Conservation (phyloP, 164 flowering plant genomes). For the Aristolochia contorta region DNA sequence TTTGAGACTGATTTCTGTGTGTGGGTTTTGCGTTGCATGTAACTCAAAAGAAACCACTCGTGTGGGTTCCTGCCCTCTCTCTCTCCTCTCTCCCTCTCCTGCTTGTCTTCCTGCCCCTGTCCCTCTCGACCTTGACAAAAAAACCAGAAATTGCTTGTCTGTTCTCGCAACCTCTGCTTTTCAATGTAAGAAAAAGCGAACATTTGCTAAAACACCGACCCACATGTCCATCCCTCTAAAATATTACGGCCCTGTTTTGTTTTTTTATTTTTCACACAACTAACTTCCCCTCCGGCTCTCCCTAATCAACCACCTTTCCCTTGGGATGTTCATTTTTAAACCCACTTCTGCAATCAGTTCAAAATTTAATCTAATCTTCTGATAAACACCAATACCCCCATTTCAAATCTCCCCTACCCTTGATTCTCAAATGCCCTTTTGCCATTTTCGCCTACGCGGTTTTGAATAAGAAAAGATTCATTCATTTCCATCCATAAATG, state of each 20-base stretch:
- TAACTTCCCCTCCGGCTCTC: no score
- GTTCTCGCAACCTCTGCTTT: constrained; percentile 15
- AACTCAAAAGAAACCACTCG: constrained; percentile 56
- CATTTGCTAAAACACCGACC: background rate
- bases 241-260: background rate
- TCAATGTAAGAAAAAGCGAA: background rate
- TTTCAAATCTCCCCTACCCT: no score
- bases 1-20: constrained; percentile 14
- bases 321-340: no score
- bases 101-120: constrained; percentile 15
- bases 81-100: background rate
- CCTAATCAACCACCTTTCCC: no score
- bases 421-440: no score
- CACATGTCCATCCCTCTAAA: background rate
- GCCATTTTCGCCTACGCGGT: no score
- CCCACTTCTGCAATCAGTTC: no score
- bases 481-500: no score
- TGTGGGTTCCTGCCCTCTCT: constrained; percentile 28
- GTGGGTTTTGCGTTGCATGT: constrained; percentile 18
- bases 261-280: background rate
- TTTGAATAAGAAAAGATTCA: no score
- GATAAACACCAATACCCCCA: no score
- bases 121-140: constrained; percentile 20
- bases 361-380: no score
- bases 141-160: constrained; percentile 32